Evolutionary conservation across 306 rosid species (phyloP), one percentile per base, ranked within the genome.

Genomic region (Cotoneaster glaucophyllus): DNA sequence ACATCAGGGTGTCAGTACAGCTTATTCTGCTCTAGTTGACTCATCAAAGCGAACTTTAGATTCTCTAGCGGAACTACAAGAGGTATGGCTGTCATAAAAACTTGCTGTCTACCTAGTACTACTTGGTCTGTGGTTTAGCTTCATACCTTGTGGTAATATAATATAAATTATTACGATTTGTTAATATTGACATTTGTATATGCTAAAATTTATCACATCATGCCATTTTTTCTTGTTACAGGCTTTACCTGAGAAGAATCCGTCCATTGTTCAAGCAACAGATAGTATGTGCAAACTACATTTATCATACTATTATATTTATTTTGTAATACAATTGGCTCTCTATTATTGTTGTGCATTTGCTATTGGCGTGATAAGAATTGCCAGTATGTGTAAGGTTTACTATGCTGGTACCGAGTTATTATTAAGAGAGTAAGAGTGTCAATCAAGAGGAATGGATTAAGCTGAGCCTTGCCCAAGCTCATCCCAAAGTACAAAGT

Each of bases 51-150:
- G 87, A 75, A 88, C 97, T 73, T 82, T 93, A 70, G 89, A 82
- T 85, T 94, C 97, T 81, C 81, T 90, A 26, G 65, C 86, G 87
- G 97, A 86, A 83, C 90, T 92, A 63, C 91, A 94, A 80, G 90
- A 94, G 92, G 97, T 94, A 65, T 26, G 52, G 0, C 31, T 74
- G 67, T 81, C 76, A 32, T 43, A 50, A 66, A 50, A 85, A 69
- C 37, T 77, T 44, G 10, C 11, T 65, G 53, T n/a, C 56, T 72
- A 19, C 57, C 8, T 54, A 22, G 26, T 73, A 5, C 59, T 13
- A 39, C 70, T 29, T 45, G 32, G 32, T 72, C 29, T 68, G 15
- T 26, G 34, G n/a, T 64, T 43, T 59, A 57, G 13, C 28, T 57
- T 57, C 29, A 12, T 62, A 32, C 19, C 67, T 48, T 32, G 62